These are phyloP conservation scores for Vigna trinervia DNA, from an alignment of 306 rosid genomes.

Conservation along the genomic window DNA sequence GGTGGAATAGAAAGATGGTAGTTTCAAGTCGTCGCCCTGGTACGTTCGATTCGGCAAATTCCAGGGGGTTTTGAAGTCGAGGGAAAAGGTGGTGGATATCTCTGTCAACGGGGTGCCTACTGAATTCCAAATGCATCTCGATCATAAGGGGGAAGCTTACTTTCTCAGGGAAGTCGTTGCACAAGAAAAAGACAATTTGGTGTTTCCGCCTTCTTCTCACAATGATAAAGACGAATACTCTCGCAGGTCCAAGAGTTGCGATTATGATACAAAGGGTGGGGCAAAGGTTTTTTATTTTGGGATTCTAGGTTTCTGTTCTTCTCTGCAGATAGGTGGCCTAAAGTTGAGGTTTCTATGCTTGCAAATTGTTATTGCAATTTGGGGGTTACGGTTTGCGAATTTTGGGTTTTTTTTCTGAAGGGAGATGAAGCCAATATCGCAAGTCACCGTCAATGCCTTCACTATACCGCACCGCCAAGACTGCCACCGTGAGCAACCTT, in stretches of 20 bases:
- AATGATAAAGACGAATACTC: slow-evolving; percentile 33
- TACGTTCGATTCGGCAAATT: slow-evolving; percentile 89
- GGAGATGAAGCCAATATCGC: too few species aligned
- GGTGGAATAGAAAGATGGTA: slow-evolving; percentile 82
- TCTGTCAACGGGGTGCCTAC: slow-evolving; percentile 75
- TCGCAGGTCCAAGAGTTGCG: not conserved
- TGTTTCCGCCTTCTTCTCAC: slow-evolving; percentile 52
- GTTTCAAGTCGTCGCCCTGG: slow-evolving; percentile 93
- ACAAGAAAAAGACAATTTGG: slow-evolving; percentile 25
- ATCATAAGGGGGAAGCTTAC: slow-evolving; percentile 82
- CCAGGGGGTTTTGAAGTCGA: slow-evolving; percentile 86
- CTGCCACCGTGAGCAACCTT: too few species aligned
- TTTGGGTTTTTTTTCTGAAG: too few species aligned
- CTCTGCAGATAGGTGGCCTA: too few species aligned
- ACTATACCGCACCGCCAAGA: too few species aligned
- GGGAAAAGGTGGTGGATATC: slow-evolving; percentile 70
- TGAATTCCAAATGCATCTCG: slow-evolving; percentile 75
- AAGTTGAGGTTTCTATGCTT: too few species aligned
- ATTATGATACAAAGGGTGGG: slow-evolving; percentile 44
- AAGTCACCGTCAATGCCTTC: too few species aligned
- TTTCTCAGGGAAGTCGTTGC: slow-evolving; percentile 71
- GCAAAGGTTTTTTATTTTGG: slow-evolving; percentile 16
- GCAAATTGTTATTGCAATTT: too few species aligned
- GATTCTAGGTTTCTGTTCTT: too few species aligned
- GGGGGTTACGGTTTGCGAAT: too few species aligned